These are phyloP conservation scores for Endoconidiophora polonica DNA, from an alignment of 2,329 filamentous ascomycete species.

Conservation along the genomic window DNA sequence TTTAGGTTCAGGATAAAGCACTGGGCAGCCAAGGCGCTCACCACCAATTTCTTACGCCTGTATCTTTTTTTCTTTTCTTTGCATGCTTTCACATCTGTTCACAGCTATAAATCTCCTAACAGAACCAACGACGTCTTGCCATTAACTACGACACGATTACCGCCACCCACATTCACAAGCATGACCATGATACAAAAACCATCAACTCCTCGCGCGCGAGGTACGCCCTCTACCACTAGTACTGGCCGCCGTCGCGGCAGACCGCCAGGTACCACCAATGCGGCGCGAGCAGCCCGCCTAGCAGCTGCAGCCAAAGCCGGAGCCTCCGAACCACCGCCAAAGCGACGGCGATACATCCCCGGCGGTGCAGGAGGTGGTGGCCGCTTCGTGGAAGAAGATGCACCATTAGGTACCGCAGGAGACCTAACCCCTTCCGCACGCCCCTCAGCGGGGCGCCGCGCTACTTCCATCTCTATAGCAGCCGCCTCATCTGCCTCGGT, in stretches of 20 bases:
- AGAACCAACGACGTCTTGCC: background rate
- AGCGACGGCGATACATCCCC: slow-evolving; percentile 64
- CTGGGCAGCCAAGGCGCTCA: background rate
- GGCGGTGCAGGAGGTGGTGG: slow-evolving; percentile 77
- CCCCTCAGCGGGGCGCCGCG: slow-evolving; percentile 15
- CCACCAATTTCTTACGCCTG: background rate
- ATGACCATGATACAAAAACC: slow-evolving; percentile 11
- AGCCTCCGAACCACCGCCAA: slow-evolving; percentile 45
- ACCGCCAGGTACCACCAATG: slow-evolving; percentile 28
- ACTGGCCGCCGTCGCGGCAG: slow-evolving; percentile 31
- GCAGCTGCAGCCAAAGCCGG: slow-evolving; percentile 18
- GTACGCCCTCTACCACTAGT: slow-evolving; percentile 21
- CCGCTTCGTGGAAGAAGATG: slow-evolving; percentile 61
- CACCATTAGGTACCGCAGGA: background rate
- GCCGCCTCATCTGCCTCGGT: slow-evolving; percentile 19
- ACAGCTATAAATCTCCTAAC: background rate
- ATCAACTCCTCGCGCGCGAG: slow-evolving; percentile 20
- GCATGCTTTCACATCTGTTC: background rate
- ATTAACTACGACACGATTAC: background rate
- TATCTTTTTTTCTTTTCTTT: background rate
- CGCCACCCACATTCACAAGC: background rate
- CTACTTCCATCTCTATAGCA: slow-evolving; percentile 20
- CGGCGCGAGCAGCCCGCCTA: slow-evolving; percentile 24
- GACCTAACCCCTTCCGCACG: slow-evolving; percentile 17
- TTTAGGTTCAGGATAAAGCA: background rate